phyloP scores from a whole-genome alignment of 2,329 filamentous ascomycete species.

The Fusarium heterosporum region DNA sequence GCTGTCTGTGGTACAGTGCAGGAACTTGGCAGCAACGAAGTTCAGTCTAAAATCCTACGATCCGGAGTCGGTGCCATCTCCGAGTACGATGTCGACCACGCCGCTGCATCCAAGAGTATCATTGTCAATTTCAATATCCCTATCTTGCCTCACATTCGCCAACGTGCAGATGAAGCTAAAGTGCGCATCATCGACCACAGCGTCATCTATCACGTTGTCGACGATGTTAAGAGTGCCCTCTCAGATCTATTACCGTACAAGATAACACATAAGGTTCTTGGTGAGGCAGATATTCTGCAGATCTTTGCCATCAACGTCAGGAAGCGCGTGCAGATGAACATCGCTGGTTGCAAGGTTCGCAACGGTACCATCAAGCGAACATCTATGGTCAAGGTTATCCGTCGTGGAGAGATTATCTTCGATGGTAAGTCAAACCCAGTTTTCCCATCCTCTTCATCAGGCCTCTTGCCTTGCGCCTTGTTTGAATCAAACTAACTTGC shows the following conservation, averaged over 20 bases:
- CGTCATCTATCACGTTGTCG: slow-evolving; percentile 83
- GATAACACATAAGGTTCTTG: slow-evolving; percentile 77
- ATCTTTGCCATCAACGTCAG: slow-evolving; percentile 87
- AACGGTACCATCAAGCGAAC: slow-evolving; percentile 79
- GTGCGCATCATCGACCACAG: slow-evolving; percentile 87
- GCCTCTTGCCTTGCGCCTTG: background rate
- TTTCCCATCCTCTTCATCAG: background rate
- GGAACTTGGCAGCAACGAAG: slow-evolving; percentile 85
- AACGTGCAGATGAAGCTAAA: slow-evolving; percentile 75
- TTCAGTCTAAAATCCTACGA: slow-evolving; percentile 80
- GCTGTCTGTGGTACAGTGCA: slow-evolving; percentile 83
- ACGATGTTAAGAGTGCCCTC: slow-evolving; percentile 76
- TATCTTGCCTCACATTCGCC: slow-evolving; percentile 74
- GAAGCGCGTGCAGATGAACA: slow-evolving; percentile 74
- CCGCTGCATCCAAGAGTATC: slow-evolving; percentile 77
- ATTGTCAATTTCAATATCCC: slow-evolving; percentile 89
- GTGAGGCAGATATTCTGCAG: slow-evolving; percentile 87
- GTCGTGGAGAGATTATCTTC: slow-evolving; percentile 77
- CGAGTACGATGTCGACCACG: slow-evolving; percentile 91
- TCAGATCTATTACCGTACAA: slow-evolving; percentile 75
- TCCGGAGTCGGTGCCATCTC: slow-evolving; percentile 81
- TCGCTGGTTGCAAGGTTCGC: slow-evolving; percentile 88
- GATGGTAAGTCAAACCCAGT: slow-evolving; percentile 74
- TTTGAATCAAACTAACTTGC: background rate
- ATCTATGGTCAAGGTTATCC: slow-evolving; percentile 76